Evolutionary conservation across 495 filamentous ascomycete genomes (phyloP), one percentile per base, ranked within the genome.

Genomic region (Mycothermus thermophilus): DNA sequence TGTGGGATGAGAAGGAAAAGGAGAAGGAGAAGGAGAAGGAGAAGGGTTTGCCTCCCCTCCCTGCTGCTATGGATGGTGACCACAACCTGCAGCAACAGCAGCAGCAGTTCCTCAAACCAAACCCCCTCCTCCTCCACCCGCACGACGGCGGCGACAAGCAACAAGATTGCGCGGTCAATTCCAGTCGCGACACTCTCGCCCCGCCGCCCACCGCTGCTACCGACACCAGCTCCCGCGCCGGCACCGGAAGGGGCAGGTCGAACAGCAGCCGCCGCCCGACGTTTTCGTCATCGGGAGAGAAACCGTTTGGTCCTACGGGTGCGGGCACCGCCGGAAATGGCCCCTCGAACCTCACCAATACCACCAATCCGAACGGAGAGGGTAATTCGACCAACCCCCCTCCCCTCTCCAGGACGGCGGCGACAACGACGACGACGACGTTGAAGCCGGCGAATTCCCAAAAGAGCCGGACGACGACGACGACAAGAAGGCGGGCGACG

Each of bases 401-500:
- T n/a, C n/a, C n/a, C n/a, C n/a, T n/a, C n/a, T n/a, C n/a, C n/a
- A n/a, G 28, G 4, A 38, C 31, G 8, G 8, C 15, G 10, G 32
- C 35, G 20, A 15, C 37, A 19, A 20, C 19, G 18, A 21, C 21
- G 8, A 18, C 15, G 16, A 20, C 29, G n/a, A 11, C n/a, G 22
- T 25, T 20, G 37, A 46, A 50, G 22, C 30, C 37, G 15, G 30
- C 43, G 14, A 57, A 57, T 11, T 62, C 63, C 30, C 54, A 55
- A 36, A 55, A 47, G 36, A 54, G 62, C 21, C 71, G 81, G 19
- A 71, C n/a, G n/a, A n/a, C n/a, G n/a, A n/a, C n/a, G n/a, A n/a
- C n/a, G n/a, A n/a, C n/a, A n/a, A n/a, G n/a, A n/a, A n/a, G n/a
- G n/a, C 68, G 92, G 38, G 75, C 74, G 0, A 84, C 79, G 30